These are phyloP conservation scores for Mucor lusitanicus DNA, from an alignment of 371 early-diverging fungal species.

Conservation along the genomic window DNA sequence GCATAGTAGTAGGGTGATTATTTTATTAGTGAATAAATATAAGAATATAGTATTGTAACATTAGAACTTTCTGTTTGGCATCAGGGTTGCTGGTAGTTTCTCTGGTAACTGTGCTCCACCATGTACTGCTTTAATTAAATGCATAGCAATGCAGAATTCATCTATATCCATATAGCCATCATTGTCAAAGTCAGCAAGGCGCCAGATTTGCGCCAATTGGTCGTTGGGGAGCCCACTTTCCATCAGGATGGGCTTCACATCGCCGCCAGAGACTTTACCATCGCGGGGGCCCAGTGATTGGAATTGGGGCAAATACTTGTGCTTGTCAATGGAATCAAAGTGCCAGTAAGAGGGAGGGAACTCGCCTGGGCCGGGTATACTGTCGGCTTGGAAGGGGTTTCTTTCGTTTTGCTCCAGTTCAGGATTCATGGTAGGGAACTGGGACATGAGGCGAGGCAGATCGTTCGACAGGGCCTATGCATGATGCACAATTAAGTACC, in stretches of 20 bases:
- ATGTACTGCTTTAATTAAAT: slow-evolving; percentile 55
- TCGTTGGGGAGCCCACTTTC: slow-evolving; percentile 62
- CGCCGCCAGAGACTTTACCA: slow-evolving; percentile 62
- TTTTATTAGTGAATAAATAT: not conserved
- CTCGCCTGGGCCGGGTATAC: slow-evolving; percentile 32
- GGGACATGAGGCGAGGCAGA: slow-evolving; percentile 67
- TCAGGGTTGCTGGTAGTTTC: slow-evolving; percentile 50
- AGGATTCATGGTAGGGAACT: slow-evolving; percentile 61
- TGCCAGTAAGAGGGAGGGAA: slow-evolving; percentile 62
- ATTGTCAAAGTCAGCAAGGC: slow-evolving; percentile 67
- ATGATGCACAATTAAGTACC: not conserved
- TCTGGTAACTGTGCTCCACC: slow-evolving; percentile 59
- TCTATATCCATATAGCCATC: slow-evolving; percentile 74
- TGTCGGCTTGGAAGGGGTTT: slow-evolving; percentile 55
- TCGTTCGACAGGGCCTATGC: slow-evolving; percentile 59
- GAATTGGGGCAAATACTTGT: slow-evolving; percentile 47
- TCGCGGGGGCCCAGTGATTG: slow-evolving; percentile 56
- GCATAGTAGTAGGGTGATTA: not conserved
- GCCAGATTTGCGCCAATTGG: slow-evolving; percentile 69
- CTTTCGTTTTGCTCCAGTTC: slow-evolving; percentile 44
- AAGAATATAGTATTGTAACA: not conserved
- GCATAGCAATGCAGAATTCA: slow-evolving; percentile 74
- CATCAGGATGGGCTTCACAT: slow-evolving; percentile 60
- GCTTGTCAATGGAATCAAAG: slow-evolving; percentile 57
- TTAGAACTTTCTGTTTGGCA: slow-evolving; percentile 50